phyloP scores from a whole-genome alignment of 177 flowering plant species.

The Telopea speciosissima region DNA sequence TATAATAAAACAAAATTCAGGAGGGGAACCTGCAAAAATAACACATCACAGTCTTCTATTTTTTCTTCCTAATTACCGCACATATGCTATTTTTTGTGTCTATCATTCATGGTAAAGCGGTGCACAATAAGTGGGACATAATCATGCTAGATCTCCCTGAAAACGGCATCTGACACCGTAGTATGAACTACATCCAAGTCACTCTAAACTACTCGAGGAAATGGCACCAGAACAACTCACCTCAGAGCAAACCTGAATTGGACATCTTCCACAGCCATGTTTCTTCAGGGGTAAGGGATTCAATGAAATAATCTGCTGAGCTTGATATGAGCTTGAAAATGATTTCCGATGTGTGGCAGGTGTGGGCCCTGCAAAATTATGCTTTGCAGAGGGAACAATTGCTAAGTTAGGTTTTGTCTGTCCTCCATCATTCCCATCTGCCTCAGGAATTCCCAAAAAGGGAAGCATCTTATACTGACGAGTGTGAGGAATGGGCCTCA shows the following conservation, averaged over 20 bases:
- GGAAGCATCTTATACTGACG: constrained; percentile 70
- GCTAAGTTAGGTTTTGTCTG: constrained; percentile 44
- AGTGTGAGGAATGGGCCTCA: constrained; percentile 91
- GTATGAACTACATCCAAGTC: background rate
- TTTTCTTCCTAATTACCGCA: background rate
- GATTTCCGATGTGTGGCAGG: constrained; percentile 58
- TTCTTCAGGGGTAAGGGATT: constrained; percentile 96
- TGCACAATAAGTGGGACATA: background rate
- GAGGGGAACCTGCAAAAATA: background rate
- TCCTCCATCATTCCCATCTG: constrained; percentile 42
- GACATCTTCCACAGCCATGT: constrained; percentile 91
- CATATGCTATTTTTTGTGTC: background rate
- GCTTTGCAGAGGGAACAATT: constrained; percentile 46
- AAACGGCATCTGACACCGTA: background rate
- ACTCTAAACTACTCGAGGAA: background rate
- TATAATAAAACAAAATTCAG: too few relatives aligned
- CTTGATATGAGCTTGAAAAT: constrained; percentile 56
- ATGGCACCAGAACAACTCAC: constrained; percentile 24
- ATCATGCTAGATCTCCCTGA: too few relatives aligned
- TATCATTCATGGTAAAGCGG: background rate
- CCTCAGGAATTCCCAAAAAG: constrained; percentile 51
- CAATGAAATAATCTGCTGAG: constrained; percentile 76
- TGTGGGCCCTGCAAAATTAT: constrained; percentile 30
- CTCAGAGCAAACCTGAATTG: constrained; percentile 81
- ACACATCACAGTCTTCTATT: background rate